These are phyloP conservation scores for Pseudogymnoascus sp. DNA, from an alignment of 2,329 filamentous ascomycete species.

Conservation along the genomic window DNA sequence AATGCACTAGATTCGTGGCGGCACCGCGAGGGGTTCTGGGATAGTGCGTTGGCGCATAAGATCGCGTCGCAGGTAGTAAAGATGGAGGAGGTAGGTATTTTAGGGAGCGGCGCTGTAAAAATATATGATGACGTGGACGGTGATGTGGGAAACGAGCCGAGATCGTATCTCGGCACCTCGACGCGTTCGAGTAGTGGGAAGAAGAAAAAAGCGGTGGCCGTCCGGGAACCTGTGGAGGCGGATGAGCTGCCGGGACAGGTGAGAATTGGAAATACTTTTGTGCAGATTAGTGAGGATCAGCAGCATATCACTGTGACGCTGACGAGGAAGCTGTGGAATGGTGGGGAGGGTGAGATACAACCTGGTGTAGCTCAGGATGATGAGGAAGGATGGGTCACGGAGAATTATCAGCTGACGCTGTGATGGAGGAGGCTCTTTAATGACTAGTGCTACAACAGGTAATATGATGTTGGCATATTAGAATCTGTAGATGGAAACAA, in stretches of 20 bases:
- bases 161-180: neutral
- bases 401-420: neutral
- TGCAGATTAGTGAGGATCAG: neutral
- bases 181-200: neutral
- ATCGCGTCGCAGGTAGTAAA: neutral
- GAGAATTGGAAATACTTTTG: neutral
- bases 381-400: neutral
- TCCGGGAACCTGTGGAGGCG: neutral
- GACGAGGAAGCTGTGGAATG: neutral
- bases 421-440: neutral
- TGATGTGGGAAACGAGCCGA: neutral
- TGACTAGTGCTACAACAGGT: neutral
- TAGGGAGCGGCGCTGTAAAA: neutral
- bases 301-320: neutral
- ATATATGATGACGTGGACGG: neutral
- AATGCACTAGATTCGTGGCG: neutral
- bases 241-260: neutral
- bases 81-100: neutral
- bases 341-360: neutral
- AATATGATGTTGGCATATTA: neutral
- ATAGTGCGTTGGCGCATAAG: slow-evolving; percentile 1
- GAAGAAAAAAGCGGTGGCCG: neutral
- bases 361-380: neutral
- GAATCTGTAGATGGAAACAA: neutral
- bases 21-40: slow-evolving; percentile 8